Evolutionary conservation across 768 basidiomycete genomes (phyloP).

Genomic region (Tylopilus cervinicoccineus): DNA sequence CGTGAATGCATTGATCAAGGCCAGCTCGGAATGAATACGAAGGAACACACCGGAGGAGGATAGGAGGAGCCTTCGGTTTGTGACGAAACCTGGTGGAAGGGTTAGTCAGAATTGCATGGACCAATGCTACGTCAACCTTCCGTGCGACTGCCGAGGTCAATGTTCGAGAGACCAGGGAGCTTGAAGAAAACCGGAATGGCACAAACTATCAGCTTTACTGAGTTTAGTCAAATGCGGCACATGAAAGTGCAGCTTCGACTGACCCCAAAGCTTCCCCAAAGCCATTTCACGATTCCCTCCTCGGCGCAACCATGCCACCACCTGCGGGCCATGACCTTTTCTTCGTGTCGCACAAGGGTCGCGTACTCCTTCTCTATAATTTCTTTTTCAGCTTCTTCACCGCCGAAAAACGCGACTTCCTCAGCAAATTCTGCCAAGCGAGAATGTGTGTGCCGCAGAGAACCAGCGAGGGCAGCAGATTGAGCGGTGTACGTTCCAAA

Average conservation of each 20-base stretch:
- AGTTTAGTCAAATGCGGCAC: slow-evolving; percentile 7
- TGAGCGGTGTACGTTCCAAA: slow-evolving; percentile 89
- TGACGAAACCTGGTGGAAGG: slow-evolving; percentile 73
- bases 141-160: slow-evolving; percentile 83
- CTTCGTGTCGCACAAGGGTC: slow-evolving; percentile 80
- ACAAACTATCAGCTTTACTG: slow-evolving; percentile 69
- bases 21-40: slow-evolving; percentile 1
- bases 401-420: slow-evolving; percentile 85
- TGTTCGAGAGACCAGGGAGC: slow-evolving; percentile 59
- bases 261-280: slow-evolving; percentile 95
- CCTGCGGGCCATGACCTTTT: slow-evolving; percentile 67
- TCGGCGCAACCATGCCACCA: slow-evolving; percentile 93
- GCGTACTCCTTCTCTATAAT: slow-evolving; percentile 88
- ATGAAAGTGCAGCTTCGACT: slow-evolving; percentile 25
- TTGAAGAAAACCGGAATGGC: slow-evolving; percentile 93
- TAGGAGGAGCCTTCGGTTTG: slow-evolving; percentile 85
- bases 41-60: slow-evolving; percentile 70
- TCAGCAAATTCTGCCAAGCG: slow-evolving; percentile 86
- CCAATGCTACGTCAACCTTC: slow-evolving; percentile 53
- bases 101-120: background rate
- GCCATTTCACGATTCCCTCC: slow-evolving; percentile 94
- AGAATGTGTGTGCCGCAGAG: slow-evolving; percentile 88
- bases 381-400: slow-evolving; percentile 87
- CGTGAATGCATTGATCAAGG: background rate
- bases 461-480: slow-evolving; percentile 84